Conservation (phyloP, 495 filamentous ascomycete genomes). For the Bombardia bombarda region DNA sequence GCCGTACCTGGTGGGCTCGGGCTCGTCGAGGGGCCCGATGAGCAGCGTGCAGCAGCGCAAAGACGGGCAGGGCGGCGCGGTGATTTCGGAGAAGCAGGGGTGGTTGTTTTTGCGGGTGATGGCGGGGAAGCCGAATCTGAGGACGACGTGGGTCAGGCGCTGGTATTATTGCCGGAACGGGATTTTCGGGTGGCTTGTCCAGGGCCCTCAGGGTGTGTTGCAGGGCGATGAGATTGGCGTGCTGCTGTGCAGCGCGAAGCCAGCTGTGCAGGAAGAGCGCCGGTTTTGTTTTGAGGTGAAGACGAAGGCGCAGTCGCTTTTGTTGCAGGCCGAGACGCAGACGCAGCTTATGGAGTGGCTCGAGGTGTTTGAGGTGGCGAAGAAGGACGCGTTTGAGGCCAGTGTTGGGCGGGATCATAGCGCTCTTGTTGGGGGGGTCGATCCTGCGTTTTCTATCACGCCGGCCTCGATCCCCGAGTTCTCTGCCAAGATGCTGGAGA, state of each 20-base stretch:
- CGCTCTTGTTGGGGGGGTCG: conserved; percentile 51
- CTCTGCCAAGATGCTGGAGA: conserved; percentile 66
- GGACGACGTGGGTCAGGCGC: conserved; percentile 77
- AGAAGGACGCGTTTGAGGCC: conserved; percentile 83
- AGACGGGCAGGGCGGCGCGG: conserved; percentile 36
- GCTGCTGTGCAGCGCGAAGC: conserved; percentile 82
- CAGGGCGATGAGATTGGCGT: conserved; percentile 96
- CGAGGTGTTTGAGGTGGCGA: conserved; percentile 82
- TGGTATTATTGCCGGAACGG: conserved; percentile 96
- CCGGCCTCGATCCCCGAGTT: conserved; percentile 84
- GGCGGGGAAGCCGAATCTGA: conserved; percentile 79
- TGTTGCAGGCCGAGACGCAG: conserved; percentile 91
- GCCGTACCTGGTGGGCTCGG: conserved; percentile 71
- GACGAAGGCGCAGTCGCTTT: conserved; percentile 84
- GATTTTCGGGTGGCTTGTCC: conserved; percentile 93
- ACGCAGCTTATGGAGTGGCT: conserved; percentile 87
- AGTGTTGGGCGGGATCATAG: conserved; percentile 50
- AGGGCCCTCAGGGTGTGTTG: conserved; percentile 78
- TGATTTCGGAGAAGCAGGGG: conserved; percentile 73
- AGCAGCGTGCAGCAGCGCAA: conserved; percentile 33
- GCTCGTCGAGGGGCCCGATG: conserved; percentile 62
- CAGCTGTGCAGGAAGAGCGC: conserved; percentile 85
- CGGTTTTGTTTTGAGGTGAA: conserved; percentile 98
- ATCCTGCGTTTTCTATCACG: conserved; percentile 89
- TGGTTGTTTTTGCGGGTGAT: conserved; percentile 83